These are phyloP conservation scores for Halophytophthora batemanensis DNA, from an alignment of 352 stramenopile genomes.

Conservation along the genomic window DNA sequence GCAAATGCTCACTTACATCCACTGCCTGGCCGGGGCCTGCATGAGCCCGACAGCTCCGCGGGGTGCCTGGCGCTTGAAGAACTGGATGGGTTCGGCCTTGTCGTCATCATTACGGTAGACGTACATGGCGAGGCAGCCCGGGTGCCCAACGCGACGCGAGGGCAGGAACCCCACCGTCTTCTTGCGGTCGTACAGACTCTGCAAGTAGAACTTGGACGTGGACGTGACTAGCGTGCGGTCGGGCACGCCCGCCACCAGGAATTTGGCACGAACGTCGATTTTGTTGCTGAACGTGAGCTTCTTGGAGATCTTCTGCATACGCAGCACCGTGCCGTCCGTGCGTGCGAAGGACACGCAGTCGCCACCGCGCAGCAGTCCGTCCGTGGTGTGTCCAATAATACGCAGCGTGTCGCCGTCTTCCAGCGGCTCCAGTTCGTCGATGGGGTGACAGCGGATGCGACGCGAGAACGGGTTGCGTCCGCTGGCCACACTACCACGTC, in stretches of 20 bases:
- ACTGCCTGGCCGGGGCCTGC: constrained; percentile 4
- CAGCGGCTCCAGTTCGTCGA: constrained; percentile 27
- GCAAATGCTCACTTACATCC: constrained; percentile 14
- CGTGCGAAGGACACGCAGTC: constrained; percentile 61
- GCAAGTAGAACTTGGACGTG: constrained; percentile 68
- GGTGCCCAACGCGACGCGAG: constrained; percentile 28
- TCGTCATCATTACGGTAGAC: constrained; percentile 46
- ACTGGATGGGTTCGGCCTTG: constrained; percentile 62
- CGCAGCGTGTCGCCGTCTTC: constrained; percentile 44
- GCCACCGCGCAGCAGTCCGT: constrained; percentile 48
- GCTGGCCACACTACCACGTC: constrained; percentile 7
- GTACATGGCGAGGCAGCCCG: constrained; percentile 58
- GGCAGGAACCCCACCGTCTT: constrained; percentile 62
- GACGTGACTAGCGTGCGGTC: constrained; percentile 56
- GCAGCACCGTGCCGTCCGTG: constrained; percentile 50
- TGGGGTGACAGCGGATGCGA: constrained; percentile 38
- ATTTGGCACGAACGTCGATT: constrained; percentile 60
- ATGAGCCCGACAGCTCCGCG: not conserved
- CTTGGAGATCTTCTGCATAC: constrained; percentile 58
- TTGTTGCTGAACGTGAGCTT: constrained; percentile 69
- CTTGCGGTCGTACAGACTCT: constrained; percentile 66
- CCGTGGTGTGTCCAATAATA: constrained; percentile 60
- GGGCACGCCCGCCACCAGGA: constrained; percentile 61
- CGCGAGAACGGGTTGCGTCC: constrained; percentile 54
- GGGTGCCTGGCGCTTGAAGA: constrained; percentile 43